Evolutionary conservation across 129 eudicot genomes (phyloP), one percentile per base, ranked within the genome.

Genomic region (Glebionis coronaria): DNA sequence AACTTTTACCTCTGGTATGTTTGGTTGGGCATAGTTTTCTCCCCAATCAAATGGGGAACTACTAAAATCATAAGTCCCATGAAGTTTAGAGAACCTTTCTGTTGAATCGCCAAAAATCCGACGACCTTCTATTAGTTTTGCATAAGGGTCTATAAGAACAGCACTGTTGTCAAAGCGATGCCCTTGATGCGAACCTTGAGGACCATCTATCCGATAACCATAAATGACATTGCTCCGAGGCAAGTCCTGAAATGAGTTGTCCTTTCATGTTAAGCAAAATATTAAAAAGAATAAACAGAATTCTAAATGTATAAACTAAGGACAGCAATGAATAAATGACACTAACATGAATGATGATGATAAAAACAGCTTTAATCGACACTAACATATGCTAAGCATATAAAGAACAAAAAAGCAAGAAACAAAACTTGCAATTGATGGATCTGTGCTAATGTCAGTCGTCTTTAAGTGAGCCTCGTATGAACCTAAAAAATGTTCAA

Each of bases 31-130:
- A 76, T 89, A 87, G 67, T 87, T 73, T 38, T 73, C 83, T 72
- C 97, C 99, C 99, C 99, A 94, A 76, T 94, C 86, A 68, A 94
- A 94, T 55, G 93, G 82, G 75, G 71, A 78, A 76, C 83, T 68
- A 76, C 82, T 82, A 77, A 94, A 84, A 73, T 94, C 99, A 53
- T 86, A 94, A 42, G 99, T 87, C 31, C 99, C 99, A 68, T 79
- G 65, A 70, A 84, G 72, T 47, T 81, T 78, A 54, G 82, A 84
- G 68, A 75, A 53, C 74, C 77, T 87, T 61, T 84, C 54, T 60
- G 72, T 84, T 56, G 78, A 72, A 79, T 94, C 95, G 57, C 95
- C 99, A 76, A 89, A 94, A 51, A 76, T 15, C 14, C 93, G 80
- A 19, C 93, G 95, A 46, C 97, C 99, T 81, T 94, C 95, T 68